Evolutionary conservation across 805 yeast genomes (phyloP).

Genomic region (Nakazawaea molendinolei): DNA sequence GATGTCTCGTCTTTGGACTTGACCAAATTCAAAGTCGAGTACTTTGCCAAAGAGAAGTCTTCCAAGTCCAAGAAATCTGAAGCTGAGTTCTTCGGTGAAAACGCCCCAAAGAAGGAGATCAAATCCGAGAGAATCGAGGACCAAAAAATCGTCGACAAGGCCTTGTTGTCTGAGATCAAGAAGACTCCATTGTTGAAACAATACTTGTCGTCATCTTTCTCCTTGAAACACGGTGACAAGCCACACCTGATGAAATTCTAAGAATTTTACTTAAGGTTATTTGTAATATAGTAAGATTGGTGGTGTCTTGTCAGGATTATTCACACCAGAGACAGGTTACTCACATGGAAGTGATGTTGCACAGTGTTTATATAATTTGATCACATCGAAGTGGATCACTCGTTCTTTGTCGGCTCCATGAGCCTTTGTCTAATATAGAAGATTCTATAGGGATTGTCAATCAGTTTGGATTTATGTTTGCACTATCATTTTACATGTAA

Average conservation of each 20-base stretch:
- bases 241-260: constrained; percentile 98
- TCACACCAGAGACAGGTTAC: background rate
- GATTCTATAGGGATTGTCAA: no score
- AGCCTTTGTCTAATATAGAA: no score
- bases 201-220: constrained; percentile 92
- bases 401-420: no score
- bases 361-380: no score
- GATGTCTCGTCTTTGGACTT: constrained; percentile 73
- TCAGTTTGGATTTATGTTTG: no score
- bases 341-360: no score
- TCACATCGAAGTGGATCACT: no score
- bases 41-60: constrained; percentile 94
- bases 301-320: no score
- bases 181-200: constrained; percentile 96
- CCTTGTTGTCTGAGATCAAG: constrained; percentile 89
- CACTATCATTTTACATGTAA: no score
- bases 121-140: constrained; percentile 92
- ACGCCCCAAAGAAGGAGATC: constrained; percentile 74
- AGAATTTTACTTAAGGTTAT: constrained; percentile 19
- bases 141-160: constrained; percentile 92
- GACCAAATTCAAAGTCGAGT: constrained; percentile 85
- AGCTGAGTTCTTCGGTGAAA: constrained; percentile 82
- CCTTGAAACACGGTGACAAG: constrained; percentile 96
- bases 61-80: constrained; percentile 80
- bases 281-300: constrained; percentile 1